Conservation (phyloP, 257 asterid species). For the Scutellaria galericulata region DNA sequence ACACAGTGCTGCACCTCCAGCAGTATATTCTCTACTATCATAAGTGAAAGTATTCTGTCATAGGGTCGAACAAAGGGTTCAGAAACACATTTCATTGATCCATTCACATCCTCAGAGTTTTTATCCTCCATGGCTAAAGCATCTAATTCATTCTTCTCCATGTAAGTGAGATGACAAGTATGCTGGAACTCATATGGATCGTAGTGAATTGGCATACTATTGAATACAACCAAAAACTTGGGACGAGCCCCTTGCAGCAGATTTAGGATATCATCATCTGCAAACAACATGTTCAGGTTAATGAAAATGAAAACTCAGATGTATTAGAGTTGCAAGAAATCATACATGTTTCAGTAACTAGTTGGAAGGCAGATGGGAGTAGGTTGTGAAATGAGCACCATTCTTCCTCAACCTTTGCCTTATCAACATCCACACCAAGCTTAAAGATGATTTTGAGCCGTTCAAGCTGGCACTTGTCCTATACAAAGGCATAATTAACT, state of each 20-base stretch:
- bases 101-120: conserved; percentile 50
- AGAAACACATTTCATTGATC: conserved; percentile 52
- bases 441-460: conserved; percentile 56
- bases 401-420: conserved; percentile 69
- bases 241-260: conserved; percentile 87
- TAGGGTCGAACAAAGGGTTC: conserved; percentile 69
- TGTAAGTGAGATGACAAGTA: conserved; percentile 45
- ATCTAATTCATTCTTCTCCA: conserved; percentile 44
- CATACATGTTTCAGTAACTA: conserved; percentile 79
- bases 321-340: conserved; percentile 26
- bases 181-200: conserved; percentile 59
- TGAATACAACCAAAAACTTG: conserved; percentile 53
- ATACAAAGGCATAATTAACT: conserved; percentile 36
- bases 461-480: conserved; percentile 77
- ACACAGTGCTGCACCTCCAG: conserved; percentile 58
- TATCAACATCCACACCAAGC: conserved; percentile 40
- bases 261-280: conserved; percentile 83
- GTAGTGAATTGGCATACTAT: conserved; percentile 54
- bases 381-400: conserved; percentile 92
- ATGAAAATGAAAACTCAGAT: conserved; percentile 24
- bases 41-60: conserved; percentile 36
- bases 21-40: conserved; percentile 32
- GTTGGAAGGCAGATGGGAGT: conserved; percentile 76
- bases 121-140: conserved; percentile 46
- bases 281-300: conserved; percentile 41